Evolutionary conservation across 306 rosid species (phyloP).

Genomic region (Gillenia trifoliata): DNA sequence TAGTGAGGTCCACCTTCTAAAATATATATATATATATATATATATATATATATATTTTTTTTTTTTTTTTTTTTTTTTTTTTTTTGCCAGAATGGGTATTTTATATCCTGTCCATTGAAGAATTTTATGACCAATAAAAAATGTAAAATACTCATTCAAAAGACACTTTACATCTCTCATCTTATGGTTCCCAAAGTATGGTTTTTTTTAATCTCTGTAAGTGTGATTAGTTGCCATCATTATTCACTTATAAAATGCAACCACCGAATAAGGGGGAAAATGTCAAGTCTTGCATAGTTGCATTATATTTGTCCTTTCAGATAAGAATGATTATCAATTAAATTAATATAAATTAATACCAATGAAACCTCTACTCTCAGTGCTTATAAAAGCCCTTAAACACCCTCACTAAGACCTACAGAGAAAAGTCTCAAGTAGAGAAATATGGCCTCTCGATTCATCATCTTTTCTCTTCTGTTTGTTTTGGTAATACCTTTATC

Average conservation of each 20-base stretch:
- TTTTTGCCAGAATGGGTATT: too few species aligned
- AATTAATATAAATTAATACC: background rate
- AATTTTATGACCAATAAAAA: too few species aligned
- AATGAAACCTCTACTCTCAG: background rate
- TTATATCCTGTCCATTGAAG: too few species aligned
- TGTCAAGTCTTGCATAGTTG: background rate
- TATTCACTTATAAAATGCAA: background rate
- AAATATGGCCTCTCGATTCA: slow-evolving; percentile 5
- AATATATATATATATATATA: too few species aligned
- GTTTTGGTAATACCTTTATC: background rate
- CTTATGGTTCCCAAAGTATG: background rate
- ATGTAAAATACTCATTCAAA: too few species aligned
- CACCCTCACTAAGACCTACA: background rate
- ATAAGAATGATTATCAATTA: background rate
- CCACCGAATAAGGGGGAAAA: background rate
- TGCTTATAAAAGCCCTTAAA: slow-evolving; percentile 9
- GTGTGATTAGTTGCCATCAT: background rate
- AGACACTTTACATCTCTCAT: background rate
- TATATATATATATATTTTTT: too few species aligned
- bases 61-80: too few species aligned
- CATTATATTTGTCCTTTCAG: background rate
- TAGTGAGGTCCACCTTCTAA: too few species aligned
- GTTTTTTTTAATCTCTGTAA: background rate
- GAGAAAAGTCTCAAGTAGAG: background rate
- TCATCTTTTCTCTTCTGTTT: background rate